Evolutionary conservation across 2,329 filamentous ascomycete species (phyloP).

Genomic region (Aspergillus quadricinctus): DNA sequence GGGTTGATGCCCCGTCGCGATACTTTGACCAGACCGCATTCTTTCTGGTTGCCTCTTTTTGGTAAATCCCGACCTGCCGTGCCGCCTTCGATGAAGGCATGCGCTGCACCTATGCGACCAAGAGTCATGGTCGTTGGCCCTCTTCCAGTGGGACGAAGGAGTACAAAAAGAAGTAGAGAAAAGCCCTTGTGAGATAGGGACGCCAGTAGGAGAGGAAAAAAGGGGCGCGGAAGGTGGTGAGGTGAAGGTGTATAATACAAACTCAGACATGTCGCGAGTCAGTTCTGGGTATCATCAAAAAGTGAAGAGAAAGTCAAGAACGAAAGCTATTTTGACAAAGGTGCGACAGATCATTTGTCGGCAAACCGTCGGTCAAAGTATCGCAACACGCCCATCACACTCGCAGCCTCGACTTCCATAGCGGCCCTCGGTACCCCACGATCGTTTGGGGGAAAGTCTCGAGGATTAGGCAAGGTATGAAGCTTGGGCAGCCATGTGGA

Average conservation of each 20-base stretch:
- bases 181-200: neutral
- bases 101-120: too few relatives aligned
- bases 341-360: conserved; percentile 27
- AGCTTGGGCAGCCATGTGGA: conserved; percentile 72
- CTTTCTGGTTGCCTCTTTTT: neutral
- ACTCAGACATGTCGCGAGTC: conserved; percentile 20
- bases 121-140: neutral
- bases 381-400: conserved; percentile 80
- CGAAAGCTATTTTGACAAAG: neutral
- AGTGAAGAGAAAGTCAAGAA: conserved; percentile 4
- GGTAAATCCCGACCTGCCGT: neutral
- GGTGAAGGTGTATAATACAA: conserved; percentile 19
- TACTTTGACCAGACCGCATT: neutral
- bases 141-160: neutral
- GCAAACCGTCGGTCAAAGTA: conserved; percentile 72
- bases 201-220: neutral
- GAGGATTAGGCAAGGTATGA: conserved; percentile 49
- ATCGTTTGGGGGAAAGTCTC: conserved; percentile 29
- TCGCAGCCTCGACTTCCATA: conserved; percentile 76
- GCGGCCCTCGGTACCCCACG: conserved; percentile 43
- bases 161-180: neutral
- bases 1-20: neutral
- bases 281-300: conserved; percentile 24
- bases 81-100: neutral
- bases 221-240: neutral